phyloP scores from a whole-genome alignment of 768 basidiomycete species.

The Pleurotus salmoneostramineus region DNA sequence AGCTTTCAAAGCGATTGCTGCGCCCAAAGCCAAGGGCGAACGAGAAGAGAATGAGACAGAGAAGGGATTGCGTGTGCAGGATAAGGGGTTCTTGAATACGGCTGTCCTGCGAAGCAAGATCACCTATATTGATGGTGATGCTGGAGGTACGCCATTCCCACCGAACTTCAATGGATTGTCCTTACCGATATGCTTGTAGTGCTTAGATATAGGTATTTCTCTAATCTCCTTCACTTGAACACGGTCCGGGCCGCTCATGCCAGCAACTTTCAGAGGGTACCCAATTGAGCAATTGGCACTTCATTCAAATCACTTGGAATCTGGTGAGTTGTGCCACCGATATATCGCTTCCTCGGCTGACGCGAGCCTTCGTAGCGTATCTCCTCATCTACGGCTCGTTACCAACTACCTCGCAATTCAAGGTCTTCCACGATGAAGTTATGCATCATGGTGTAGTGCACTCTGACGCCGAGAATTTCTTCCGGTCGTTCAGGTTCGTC shows the following conservation, averaged over 20 bases:
- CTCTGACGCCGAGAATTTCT: conserved; percentile 66
- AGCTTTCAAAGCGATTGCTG: conserved; percentile 74
- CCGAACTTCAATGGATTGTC: background rate
- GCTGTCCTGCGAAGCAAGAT: conserved; percentile 78
- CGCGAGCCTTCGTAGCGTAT: conserved; percentile 43
- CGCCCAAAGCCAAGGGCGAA: conserved; percentile 53
- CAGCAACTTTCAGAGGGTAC: conserved; percentile 57
- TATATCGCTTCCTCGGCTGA: background rate
- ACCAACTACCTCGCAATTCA: conserved; percentile 57
- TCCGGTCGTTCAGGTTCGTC: conserved; percentile 58
- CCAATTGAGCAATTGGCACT: conserved; percentile 89
- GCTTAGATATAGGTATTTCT: conserved; percentile 69
- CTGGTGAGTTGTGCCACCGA: conserved; percentile 24
- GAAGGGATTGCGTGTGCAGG: conserved; percentile 74
- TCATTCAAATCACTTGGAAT: conserved; percentile 77
- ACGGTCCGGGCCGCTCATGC: background rate
- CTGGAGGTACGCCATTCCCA: conserved; percentile 48
- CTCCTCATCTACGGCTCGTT: conserved; percentile 86
- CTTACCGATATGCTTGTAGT: conserved; percentile 26
- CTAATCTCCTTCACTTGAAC: background rate
- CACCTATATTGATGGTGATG: conserved; percentile 90
- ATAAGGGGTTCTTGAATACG: conserved; percentile 82
- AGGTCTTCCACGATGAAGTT: conserved; percentile 69
- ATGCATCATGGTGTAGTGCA: conserved; percentile 71
- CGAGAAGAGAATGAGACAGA: conserved; percentile 80